Percentiles rank a stretch among this genome's conserved stretches.
Conservation (phyloP, 495 filamentous ascomycete species). For the Neurospora tetraspora region DNA sequence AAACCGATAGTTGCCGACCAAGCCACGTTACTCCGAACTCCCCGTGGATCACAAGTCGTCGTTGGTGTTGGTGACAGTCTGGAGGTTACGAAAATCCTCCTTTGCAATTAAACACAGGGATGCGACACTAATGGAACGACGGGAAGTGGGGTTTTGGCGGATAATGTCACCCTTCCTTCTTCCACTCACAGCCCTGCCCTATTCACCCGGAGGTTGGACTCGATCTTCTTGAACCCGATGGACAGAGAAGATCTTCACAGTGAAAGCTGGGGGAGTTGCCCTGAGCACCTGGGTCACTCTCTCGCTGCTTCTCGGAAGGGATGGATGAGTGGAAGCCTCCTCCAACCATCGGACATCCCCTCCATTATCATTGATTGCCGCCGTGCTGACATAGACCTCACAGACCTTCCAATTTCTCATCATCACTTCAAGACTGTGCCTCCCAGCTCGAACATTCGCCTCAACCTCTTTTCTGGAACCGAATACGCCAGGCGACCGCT, state of each 20-base stretch:
- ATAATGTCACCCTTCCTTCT: background rate
- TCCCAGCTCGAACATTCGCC: background rate
- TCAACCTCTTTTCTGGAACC: background rate
- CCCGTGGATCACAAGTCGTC: background rate
- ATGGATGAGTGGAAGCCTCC: background rate
- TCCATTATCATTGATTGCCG: background rate
- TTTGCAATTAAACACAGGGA: background rate
- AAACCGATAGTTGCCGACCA: background rate
- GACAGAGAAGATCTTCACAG: background rate
- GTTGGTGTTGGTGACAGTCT: background rate
- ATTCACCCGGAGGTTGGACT: background rate
- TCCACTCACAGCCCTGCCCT: background rate
- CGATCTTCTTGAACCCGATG: background rate
- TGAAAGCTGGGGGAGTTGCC: background rate
- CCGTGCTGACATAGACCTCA: background rate
- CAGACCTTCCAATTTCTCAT: background rate
- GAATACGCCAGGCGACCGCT: background rate
- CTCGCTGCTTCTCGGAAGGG: background rate
- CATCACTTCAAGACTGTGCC: background rate
- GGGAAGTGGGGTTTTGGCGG: background rate
- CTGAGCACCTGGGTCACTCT: background rate
- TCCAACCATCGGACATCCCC: background rate
- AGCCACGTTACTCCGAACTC: background rate
- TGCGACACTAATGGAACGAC: background rate
- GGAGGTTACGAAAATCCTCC: background rate